Conservation (phyloP, 768 basidiomycete species). For the Hypholoma sublateritium region DNA sequence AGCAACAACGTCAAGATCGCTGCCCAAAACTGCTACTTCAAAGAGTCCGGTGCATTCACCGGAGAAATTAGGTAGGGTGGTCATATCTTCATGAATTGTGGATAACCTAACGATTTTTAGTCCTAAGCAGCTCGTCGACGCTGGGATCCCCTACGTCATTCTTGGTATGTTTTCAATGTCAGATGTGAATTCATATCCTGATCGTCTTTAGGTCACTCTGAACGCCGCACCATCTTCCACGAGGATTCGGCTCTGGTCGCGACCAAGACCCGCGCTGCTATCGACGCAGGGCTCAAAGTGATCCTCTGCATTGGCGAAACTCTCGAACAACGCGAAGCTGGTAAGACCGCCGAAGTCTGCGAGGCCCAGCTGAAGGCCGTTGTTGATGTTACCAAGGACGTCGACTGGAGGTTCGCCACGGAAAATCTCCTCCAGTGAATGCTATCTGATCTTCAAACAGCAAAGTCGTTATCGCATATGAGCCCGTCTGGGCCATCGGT, state of each 20-base stretch:
- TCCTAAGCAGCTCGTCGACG: conserved; percentile 81
- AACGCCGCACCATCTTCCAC: conserved; percentile 90
- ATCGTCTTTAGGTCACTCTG: conserved; percentile 75
- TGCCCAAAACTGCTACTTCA: conserved; percentile 90
- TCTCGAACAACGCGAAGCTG: conserved; percentile 80
- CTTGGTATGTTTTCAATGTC: conserved; percentile 54
- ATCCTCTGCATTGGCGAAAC: conserved; percentile 98
- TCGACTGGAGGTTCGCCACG: conserved; percentile 74
- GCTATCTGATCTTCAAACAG: conserved; percentile 34
- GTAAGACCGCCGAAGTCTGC: conserved; percentile 76
- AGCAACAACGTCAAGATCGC: conserved; percentile 74
- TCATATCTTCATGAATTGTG: not conserved
- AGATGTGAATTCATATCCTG: conserved; percentile 1
- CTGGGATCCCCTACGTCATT: conserved; percentile 88
- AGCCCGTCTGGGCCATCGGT: conserved; percentile 98
- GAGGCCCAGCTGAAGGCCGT: conserved; percentile 80
- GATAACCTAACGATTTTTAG: conserved; percentile 34
- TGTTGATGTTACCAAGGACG: conserved; percentile 55
- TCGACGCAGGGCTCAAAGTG: conserved; percentile 74
- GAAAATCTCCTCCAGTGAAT: not conserved
- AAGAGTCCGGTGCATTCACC: conserved; percentile 87
- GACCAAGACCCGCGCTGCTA: conserved; percentile 80
- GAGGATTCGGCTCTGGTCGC: conserved; percentile 85
- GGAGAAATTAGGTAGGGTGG: conserved; percentile 85
- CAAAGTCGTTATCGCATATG: conserved; percentile 92